phyloP scores from a whole-genome alignment of 2,329 filamentous ascomycete species.

The Aspergillus pseudoviridinutans region DNA sequence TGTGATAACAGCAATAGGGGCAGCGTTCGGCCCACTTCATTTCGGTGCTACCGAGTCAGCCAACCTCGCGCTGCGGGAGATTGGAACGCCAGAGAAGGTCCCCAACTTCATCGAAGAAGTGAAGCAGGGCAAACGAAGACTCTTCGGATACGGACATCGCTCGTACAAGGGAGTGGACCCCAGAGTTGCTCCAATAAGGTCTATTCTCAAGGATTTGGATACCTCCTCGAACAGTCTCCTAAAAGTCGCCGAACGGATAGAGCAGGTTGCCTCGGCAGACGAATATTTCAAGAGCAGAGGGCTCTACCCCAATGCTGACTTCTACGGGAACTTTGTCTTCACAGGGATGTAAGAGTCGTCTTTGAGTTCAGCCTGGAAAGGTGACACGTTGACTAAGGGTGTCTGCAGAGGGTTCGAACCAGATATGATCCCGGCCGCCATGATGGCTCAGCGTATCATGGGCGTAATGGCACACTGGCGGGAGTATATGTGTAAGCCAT shows the following conservation, averaged over 20 bases:
- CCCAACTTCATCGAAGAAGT: slow-evolving; percentile 25
- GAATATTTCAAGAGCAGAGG: slow-evolving; percentile 25
- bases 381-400: neutral
- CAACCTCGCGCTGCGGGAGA: slow-evolving; percentile 38
- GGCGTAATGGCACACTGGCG: slow-evolving; percentile 34
- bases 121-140: slow-evolving; percentile 22
- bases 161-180: slow-evolving; percentile 29
- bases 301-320: slow-evolving; percentile 44
- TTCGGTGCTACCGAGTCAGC: slow-evolving; percentile 58
- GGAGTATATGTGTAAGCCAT: slow-evolving; percentile 27
- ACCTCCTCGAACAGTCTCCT: slow-evolving; percentile 12
- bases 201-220: slow-evolving; percentile 21
- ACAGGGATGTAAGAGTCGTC: slow-evolving; percentile 34
- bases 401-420: slow-evolving; percentile 24
- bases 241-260: slow-evolving; percentile 26
- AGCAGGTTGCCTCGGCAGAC: slow-evolving; percentile 20
- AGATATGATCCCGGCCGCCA: slow-evolving; percentile 27
- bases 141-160: slow-evolving; percentile 32
- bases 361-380: neutral
- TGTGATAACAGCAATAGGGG: slow-evolving; percentile 50
- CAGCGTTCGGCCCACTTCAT: slow-evolving; percentile 56
- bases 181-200: slow-evolving; percentile 21
- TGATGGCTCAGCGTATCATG: slow-evolving; percentile 28
- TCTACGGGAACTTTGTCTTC: slow-evolving; percentile 44
- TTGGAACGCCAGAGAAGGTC: slow-evolving; percentile 24